These are phyloP conservation scores for Pichia sp. DNA, from an alignment of 1,139 yeast species.

Conservation along the genomic window DNA sequence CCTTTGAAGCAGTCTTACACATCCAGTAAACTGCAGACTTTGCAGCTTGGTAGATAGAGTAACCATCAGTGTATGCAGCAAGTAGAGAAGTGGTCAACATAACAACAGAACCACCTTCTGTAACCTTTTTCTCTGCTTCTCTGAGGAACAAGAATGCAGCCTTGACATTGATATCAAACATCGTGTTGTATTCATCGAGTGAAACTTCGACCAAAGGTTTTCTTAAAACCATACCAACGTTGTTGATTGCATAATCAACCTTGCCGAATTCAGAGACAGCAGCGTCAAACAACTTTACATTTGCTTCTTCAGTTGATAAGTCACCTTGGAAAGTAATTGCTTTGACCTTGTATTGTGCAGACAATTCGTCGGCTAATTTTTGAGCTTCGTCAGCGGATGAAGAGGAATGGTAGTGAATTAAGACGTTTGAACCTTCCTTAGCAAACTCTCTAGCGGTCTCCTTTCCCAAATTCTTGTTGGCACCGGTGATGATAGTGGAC, in stretches of 20 bases:
- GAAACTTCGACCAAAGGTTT: slow-evolving; percentile 41
- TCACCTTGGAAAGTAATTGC: slow-evolving; percentile 41
- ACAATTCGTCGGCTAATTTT: slow-evolving; percentile 34
- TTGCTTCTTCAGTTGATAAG: slow-evolving; percentile 37
- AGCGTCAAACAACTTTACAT: slow-evolving; percentile 37
- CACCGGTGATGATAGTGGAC: slow-evolving; percentile 55
- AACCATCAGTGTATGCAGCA: slow-evolving; percentile 57
- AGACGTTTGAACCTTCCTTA: slow-evolving; percentile 44
- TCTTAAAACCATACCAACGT: slow-evolving; percentile 60
- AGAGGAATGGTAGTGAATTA: slow-evolving; percentile 48
- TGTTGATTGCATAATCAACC: slow-evolving; percentile 57
- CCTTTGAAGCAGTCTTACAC: slow-evolving; percentile 52
- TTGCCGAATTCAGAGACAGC: slow-evolving; percentile 41
- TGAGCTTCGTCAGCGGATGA: slow-evolving; percentile 36
- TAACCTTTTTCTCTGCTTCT: slow-evolving; percentile 46
- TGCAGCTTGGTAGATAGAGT: slow-evolving; percentile 52
- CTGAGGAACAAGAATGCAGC: slow-evolving; percentile 56
- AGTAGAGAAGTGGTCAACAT: slow-evolving; percentile 55
- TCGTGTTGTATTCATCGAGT: slow-evolving; percentile 46
- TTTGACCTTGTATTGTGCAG: slow-evolving; percentile 31
- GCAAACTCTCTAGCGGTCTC: slow-evolving; percentile 53
- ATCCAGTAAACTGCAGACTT: slow-evolving; percentile 58
- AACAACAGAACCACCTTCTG: slow-evolving; percentile 48
- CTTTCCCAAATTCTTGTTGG: slow-evolving; percentile 59
- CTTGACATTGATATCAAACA: slow-evolving; percentile 50